Evolutionary conservation across 768 basidiomycete species (phyloP).

Genomic region (Russula sp.): DNA sequence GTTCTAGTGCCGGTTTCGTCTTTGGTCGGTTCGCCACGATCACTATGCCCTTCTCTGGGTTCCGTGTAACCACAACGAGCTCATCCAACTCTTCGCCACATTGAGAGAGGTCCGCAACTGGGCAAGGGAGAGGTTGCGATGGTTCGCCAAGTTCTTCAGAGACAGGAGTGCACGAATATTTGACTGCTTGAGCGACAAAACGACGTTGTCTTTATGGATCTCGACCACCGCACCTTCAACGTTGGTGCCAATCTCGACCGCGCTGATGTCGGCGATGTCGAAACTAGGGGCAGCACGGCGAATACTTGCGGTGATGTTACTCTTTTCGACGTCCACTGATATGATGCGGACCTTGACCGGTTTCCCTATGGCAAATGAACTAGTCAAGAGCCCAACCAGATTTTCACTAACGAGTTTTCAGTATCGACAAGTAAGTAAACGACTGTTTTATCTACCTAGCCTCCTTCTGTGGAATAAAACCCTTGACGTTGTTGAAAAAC

Average conservation of each 20-base stretch:
- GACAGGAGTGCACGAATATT: constrained; percentile 80
- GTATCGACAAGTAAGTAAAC: constrained; percentile 6
- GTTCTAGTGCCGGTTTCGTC: constrained; percentile 46
- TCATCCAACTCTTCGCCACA: constrained; percentile 69
- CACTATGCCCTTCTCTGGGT: constrained; percentile 80
- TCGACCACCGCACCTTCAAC: constrained; percentile 71
- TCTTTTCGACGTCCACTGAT: constrained; percentile 52
- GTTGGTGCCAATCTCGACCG: constrained; percentile 71
- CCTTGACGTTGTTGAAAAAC: constrained; percentile 87
- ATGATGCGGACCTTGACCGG: constrained; percentile 82
- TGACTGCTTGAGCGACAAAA: constrained; percentile 69
- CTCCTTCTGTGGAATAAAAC: constrained; percentile 75
- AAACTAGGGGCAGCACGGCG: constrained; percentile 66
- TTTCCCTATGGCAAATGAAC: constrained; percentile 74
- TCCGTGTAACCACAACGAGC: constrained; percentile 86
- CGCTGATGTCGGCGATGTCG: constrained; percentile 59
- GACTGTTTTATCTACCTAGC: constrained; percentile 56
- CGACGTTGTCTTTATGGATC: constrained; percentile 80
- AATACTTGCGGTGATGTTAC: constrained; percentile 79
- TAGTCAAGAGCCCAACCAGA: constrained; percentile 50
- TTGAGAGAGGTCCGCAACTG: constrained; percentile 64
- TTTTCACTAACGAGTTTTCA: constrained; percentile 55
- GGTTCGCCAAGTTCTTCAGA: constrained; percentile 81
- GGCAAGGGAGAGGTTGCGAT: constrained; percentile 59
- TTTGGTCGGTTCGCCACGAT: constrained; percentile 77